Percentiles rank a stretch among this genome's conserved stretches.
Evolutionary conservation across 257 asterid genomes (phyloP).

Genomic region (Salvia hispanica): DNA sequence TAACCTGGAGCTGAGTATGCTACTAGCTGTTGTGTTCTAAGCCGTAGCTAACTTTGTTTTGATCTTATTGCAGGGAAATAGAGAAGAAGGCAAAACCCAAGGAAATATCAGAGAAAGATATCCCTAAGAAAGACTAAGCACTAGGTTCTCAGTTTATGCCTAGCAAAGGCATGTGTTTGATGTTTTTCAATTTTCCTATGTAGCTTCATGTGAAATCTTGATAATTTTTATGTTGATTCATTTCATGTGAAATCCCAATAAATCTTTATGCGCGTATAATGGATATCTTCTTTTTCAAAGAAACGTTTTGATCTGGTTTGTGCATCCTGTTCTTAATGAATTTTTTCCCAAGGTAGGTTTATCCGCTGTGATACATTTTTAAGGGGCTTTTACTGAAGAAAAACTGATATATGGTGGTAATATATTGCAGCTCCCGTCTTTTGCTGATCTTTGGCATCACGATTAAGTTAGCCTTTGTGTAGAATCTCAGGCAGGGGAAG

Average conservation of each 20-base stretch:
- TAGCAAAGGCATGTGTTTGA: conserved; percentile 18
- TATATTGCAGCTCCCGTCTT: neutral
- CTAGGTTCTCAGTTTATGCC: conserved; percentile 29
- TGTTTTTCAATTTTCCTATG: conserved; percentile 1
- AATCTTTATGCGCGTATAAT: neutral
- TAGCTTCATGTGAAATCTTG: conserved; percentile 15
- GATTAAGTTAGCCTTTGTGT: neutral
- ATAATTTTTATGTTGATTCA: no score
- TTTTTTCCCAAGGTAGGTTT: conserved; percentile 3
- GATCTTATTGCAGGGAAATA: conserved; percentile 50
- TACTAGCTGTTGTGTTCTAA: neutral
- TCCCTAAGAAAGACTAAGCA: conserved; percentile 56
- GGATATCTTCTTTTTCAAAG: conserved; percentile 22
- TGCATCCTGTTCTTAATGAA: conserved; percentile 7
- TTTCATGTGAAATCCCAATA: no score
- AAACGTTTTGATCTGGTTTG: neutral
- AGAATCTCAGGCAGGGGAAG: conserved; percentile 3
- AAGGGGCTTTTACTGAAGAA: neutral
- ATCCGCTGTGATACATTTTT: neutral
- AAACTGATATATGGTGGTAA: neutral
- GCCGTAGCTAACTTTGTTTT: neutral
- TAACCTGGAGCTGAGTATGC: neutral
- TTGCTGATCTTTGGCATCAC: neutral
- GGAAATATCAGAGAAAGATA: conserved; percentile 62
- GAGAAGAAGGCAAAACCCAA: conserved; percentile 76